Evolutionary conservation across 1,284 basidiomycete genomes (phyloP), one percentile per base, ranked within the genome.

Genomic region (Apiotrichum veenhuisii): DNA sequence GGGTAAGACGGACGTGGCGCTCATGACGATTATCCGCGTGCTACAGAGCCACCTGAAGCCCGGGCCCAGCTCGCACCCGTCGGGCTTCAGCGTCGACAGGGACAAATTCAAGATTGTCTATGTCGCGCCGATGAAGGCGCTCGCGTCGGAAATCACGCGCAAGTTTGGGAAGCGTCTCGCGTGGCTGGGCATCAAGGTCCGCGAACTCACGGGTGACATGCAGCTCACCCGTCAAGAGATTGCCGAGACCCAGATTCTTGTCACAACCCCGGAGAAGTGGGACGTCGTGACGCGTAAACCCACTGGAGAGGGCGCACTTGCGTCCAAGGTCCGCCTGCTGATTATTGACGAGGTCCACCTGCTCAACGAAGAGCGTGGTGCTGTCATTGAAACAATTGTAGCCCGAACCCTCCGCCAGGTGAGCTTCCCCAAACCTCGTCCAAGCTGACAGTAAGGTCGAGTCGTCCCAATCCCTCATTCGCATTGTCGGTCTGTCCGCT

Each of bases 261-360:
- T 99, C 14, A 99, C 96, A 0, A 99, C 96, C 1, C 96, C 96
- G 0, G 96, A 99, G 74, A 99, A 99, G 77, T 99, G 96, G 96
- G 96, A 99, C 67, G 96, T 99, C 0, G 96, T 98, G 1, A 99
- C 96, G 9, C 82, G 96, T 59, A 98, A 97, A 73, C 93, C 95
- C 0, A 92, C 90, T 0, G 94, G 95, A 9, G 94, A 98, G 76
- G 94, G 94, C 15, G 94, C 98, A 73, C 81, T 98, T 25, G 91
- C 91, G 20, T 87, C 90, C 52, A 89, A 86, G 79, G 84, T 98
- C 63, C 93, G 93, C 70, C 81, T 99, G 18, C 82, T 99, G 40
- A 98, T 99, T 69, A 97, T 98, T 62, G 96, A 99, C 68, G 96
- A 99, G 75, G 91, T 99, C 0, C 96, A 99, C 78, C 79, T 99